A percentile compares a stretch with the other conserved stretches of the same genome.
Evolutionary conservation across 148 eudicot species (phyloP).

Genomic region (Diospyros lotus): DNA sequence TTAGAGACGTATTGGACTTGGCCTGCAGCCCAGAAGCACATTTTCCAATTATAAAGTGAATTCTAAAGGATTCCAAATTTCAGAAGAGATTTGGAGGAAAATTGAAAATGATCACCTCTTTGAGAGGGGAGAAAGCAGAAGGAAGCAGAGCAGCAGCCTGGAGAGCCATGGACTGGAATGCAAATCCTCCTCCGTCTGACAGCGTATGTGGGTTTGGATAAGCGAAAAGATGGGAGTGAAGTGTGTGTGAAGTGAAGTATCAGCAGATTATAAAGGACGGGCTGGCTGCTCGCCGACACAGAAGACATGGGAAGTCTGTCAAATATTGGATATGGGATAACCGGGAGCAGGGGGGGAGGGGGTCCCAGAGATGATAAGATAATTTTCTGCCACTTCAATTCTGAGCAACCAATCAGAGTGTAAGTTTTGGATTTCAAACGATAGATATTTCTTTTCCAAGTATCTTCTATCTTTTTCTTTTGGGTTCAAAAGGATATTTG

Average conservation of each 20-base stretch:
- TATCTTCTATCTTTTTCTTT: neutral
- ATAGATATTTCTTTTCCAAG: neutral
- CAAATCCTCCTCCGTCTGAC: neutral
- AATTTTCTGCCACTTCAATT: slow-evolving; percentile 22
- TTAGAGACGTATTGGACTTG: slow-evolving; percentile 34
- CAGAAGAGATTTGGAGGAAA: neutral
- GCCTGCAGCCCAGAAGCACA: slow-evolving; percentile 25
- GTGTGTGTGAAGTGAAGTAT: neutral
- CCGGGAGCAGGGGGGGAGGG: neutral
- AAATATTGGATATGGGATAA: slow-evolving; percentile 8
- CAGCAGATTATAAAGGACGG: slow-evolving; percentile 4
- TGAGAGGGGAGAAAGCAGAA: slow-evolving; percentile 51
- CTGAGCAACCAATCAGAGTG: slow-evolving; percentile 29
- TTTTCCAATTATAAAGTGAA: neutral
- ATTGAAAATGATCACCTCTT: slow-evolving; percentile 39
- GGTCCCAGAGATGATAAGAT: slow-evolving; percentile 34
- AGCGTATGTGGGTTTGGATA: neutral
- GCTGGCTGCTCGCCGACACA: neutral
- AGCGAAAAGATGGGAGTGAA: neutral
- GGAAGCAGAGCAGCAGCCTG: slow-evolving; percentile 68
- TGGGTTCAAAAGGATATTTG: neutral
- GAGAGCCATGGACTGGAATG: slow-evolving; percentile 48
- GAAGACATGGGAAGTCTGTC: slow-evolving; percentile 2
- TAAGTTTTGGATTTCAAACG: slow-evolving; percentile 30
- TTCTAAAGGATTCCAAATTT: neutral